Evolutionary conservation across 164 flowering plant species (phyloP).

Genomic region (Magnolia sinica): DNA sequence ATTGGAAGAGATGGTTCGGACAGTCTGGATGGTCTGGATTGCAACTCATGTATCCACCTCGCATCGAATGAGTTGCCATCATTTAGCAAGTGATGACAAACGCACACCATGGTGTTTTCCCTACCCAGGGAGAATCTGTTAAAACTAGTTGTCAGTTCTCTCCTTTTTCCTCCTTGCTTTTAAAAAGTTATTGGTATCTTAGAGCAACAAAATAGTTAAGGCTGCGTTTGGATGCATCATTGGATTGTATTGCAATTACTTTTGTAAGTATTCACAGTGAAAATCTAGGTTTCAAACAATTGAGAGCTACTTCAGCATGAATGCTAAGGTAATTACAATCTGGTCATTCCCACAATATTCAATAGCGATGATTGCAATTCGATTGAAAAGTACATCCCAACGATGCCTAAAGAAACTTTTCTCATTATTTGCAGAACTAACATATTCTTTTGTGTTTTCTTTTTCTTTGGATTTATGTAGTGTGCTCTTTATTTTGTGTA

Average conservation of each 20-base stretch:
- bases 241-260: not conserved
- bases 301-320: not conserved
- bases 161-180: too few species aligned
- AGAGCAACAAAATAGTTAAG: not conserved
- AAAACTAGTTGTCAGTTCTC: not conserved
- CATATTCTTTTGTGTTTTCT: not conserved
- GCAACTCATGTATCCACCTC: not conserved
- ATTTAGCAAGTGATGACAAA: not conserved
- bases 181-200: too few species aligned
- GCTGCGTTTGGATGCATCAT: not conserved
- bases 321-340: not conserved
- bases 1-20: not conserved
- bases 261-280: not conserved
- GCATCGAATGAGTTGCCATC: not conserved
- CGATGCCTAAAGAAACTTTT: not conserved
- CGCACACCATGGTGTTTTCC: not conserved
- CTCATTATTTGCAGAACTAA: not conserved
- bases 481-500: slow-evolving; percentile 76
- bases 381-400: not conserved
- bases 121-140: not conserved
- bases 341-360: not conserved
- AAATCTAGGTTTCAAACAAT: not conserved
- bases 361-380: not conserved
- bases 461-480: slow-evolving; percentile 30
- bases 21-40: not conserved